Evolutionary conservation across 257 asterid species (phyloP).

Genomic region (Dorcoceras hygrometricum): DNA sequence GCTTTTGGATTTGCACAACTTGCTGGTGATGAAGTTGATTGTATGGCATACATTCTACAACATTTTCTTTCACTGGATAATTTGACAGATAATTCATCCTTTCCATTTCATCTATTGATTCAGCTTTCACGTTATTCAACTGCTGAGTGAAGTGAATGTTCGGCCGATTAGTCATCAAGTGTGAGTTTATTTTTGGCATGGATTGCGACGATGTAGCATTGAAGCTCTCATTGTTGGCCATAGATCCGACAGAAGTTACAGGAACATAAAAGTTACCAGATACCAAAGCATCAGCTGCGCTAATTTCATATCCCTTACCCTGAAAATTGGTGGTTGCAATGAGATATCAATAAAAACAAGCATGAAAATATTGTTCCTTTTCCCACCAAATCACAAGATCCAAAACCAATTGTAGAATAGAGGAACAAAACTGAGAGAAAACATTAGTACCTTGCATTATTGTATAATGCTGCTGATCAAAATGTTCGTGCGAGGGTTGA

Average conservation of each 20-base stretch:
- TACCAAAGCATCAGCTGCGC: slow-evolving; percentile 55
- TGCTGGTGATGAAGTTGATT: slow-evolving; percentile 66
- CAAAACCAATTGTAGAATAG: not conserved
- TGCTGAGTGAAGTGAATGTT: slow-evolving; percentile 50
- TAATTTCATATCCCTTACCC: slow-evolving; percentile 76
- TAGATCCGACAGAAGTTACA: slow-evolving; percentile 51
- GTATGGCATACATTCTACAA: slow-evolving; percentile 46
- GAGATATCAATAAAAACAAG: slow-evolving; percentile 26
- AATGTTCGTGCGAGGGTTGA: slow-evolving; percentile 48
- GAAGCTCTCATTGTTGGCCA: slow-evolving; percentile 47
- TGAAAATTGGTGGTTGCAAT: slow-evolving; percentile 36
- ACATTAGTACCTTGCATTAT: slow-evolving; percentile 51
- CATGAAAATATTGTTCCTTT: not conserved
- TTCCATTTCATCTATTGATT: slow-evolving; percentile 49
- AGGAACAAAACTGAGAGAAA: not conserved
- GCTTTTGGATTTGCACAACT: slow-evolving; percentile 53
- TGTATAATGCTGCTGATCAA: slow-evolving; percentile 71
- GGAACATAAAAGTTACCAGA: slow-evolving; percentile 65
- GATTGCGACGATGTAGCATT: slow-evolving; percentile 53
- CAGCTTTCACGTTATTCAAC: slow-evolving; percentile 43
- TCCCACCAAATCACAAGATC: not conserved
- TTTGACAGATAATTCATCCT: slow-evolving; percentile 55
- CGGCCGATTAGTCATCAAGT: slow-evolving; percentile 46
- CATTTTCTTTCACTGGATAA: slow-evolving; percentile 45
- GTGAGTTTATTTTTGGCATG: slow-evolving; percentile 46